Conservation (phyloP, 805 yeast species). For the Candida berthetii region DNA sequence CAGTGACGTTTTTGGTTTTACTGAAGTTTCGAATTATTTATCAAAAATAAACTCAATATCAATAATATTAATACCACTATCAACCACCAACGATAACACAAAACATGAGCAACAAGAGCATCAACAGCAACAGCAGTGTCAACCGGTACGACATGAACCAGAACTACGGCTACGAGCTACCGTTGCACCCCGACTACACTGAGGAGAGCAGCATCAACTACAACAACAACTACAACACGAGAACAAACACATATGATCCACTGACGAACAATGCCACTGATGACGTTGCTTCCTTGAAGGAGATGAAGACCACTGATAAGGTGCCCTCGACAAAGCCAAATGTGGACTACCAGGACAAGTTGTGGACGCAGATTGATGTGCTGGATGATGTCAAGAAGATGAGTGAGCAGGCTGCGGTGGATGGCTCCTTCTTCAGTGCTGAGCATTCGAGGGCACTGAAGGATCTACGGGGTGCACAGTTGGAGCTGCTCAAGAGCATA, state of each 20-base stretch:
- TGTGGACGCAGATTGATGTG: slow-evolving; percentile 86
- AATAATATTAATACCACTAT: no score
- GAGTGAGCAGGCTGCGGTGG: slow-evolving; percentile 11
- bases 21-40: no score
- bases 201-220: not conserved
- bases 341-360: slow-evolving; percentile 63
- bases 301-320: slow-evolving; percentile 29
- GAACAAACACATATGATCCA: not conserved
- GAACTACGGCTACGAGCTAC: no score
- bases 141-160: no score
- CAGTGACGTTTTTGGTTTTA: no score
- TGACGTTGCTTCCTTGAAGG: slow-evolving; percentile 9
- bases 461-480: slow-evolving; percentile 53
- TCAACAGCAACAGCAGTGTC: no score
- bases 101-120: no score
- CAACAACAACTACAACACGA: not conserved
- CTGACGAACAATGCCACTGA: not conserved
- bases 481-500: slow-evolving; percentile 30
- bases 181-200: not conserved
- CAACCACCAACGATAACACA: no score
- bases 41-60: no score
- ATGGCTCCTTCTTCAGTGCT: slow-evolving; percentile 24
- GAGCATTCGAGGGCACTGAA: slow-evolving; percentile 44
- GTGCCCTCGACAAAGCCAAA: slow-evolving; percentile 50
- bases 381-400: slow-evolving; percentile 66